These are phyloP conservation scores for Penicillium diatomitis DNA, from an alignment of 495 filamentous ascomycete species.

Conservation along the genomic window DNA sequence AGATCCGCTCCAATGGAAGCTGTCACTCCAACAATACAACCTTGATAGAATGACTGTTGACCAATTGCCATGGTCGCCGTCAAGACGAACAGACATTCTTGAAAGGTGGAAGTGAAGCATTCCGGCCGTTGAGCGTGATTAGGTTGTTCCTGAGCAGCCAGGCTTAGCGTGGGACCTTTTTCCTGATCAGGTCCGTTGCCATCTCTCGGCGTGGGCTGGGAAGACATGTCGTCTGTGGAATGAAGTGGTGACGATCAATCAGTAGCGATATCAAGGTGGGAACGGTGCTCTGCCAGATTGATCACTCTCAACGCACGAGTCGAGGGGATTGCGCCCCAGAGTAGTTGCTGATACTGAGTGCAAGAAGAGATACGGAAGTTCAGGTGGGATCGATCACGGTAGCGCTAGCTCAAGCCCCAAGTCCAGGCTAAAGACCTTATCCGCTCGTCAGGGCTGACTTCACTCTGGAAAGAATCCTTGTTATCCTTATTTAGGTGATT, in stretches of 20 bases:
- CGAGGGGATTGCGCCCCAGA: no score
- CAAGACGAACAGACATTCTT: constrained; percentile 59
- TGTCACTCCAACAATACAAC: constrained; percentile 52
- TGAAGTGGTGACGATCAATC: neutral
- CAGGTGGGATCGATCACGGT: no score
- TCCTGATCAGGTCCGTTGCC: constrained; percentile 5
- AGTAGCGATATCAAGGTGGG: no score
- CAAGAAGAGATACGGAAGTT: no score
- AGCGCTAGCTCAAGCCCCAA: no score
- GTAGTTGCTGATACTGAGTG: no score
- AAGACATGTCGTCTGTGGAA: neutral
- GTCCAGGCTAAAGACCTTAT: no score
- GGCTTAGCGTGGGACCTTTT: constrained; percentile 3
- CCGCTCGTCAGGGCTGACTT: no score
- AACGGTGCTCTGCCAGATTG: no score
- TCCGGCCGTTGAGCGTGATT: constrained; percentile 31
- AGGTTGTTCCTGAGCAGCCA: constrained; percentile 2
- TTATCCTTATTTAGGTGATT: no score
- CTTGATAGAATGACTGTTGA: constrained; percentile 50
- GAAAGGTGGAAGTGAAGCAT: constrained; percentile 52
- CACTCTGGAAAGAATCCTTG: no score
- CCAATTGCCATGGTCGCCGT: constrained; percentile 63
- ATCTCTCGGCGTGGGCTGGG: neutral
- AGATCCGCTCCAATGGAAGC: constrained; percentile 53
- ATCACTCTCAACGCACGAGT: no score